Conservation (phyloP, 2,329 filamentous ascomycete genomes). For the Aspergillus eucalypticola region DNA sequence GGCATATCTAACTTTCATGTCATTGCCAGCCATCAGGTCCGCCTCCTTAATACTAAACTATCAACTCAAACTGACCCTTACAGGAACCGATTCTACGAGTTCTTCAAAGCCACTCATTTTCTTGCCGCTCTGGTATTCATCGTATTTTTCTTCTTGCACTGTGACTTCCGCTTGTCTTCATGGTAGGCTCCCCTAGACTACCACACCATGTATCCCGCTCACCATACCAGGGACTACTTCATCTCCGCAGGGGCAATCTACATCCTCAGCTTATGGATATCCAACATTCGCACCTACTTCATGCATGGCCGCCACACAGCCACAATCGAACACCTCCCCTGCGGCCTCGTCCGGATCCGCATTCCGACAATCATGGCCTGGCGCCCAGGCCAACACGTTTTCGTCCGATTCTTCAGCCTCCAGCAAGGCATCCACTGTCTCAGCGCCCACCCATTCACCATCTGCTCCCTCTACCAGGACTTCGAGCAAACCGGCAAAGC, state of each 20-base stretch:
- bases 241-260: conserved; percentile 58
- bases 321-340: conserved; percentile 42
- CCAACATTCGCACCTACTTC: conserved; percentile 51
- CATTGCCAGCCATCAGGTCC: conserved; percentile 47
- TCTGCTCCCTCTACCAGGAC: conserved; percentile 50
- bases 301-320: conserved; percentile 54
- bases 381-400: conserved; percentile 57
- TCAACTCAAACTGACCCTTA: neutral
- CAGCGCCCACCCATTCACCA: conserved; percentile 58
- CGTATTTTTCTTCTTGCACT: conserved; percentile 63
- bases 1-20: conserved; percentile 58
- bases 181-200: conserved; percentile 40
- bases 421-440: conserved; percentile 44
- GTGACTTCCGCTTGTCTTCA: conserved; percentile 56
- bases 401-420: conserved; percentile 50
- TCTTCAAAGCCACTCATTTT: conserved; percentile 61
- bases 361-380: conserved; percentile 51
- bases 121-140: conserved; percentile 56
- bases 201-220: neutral
- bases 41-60: neutral
- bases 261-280: conserved; percentile 48
- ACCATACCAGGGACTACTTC: conserved; percentile 57
- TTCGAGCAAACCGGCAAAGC: conserved; percentile 14
- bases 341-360: conserved; percentile 45
- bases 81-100: conserved; percentile 59